phyloP scores from a whole-genome alignment of 2,329 filamentous ascomycete species.

The Colletotrichum sp. region DNA sequence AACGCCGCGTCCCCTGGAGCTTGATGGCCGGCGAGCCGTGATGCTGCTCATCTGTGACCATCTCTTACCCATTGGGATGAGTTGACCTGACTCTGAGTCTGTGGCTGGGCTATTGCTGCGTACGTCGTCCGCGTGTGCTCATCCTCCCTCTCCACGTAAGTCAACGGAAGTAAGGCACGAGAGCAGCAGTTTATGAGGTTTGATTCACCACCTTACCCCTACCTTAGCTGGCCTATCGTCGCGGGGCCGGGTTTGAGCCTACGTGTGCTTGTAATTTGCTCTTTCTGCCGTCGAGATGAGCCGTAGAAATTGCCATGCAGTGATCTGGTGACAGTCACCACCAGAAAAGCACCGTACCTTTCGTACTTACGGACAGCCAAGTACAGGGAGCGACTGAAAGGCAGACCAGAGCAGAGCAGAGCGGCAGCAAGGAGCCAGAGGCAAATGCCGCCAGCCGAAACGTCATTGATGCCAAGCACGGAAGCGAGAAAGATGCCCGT shows the following conservation, averaged over 20 bases:
- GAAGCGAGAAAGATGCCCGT: constrained; percentile 21
- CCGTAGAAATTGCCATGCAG: neutral
- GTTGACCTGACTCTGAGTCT: neutral
- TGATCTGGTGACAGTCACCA: neutral
- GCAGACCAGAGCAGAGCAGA: neutral
- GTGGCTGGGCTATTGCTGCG: neutral
- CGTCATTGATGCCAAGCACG: constrained; percentile 21
- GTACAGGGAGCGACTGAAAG: neutral
- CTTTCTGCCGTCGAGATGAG: neutral
- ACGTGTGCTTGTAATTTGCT: neutral
- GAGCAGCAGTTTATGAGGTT: neutral
- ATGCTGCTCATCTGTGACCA: neutral
- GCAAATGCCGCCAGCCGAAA: constrained; percentile 19
- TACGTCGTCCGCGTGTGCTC: neutral
- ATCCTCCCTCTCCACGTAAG: neutral
- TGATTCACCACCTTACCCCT: constrained; percentile 1
- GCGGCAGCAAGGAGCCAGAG: neutral
- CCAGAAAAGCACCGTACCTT: neutral
- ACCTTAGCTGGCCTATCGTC: neutral
- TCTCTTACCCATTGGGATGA: neutral
- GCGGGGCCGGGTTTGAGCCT: neutral
- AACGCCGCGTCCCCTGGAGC: neutral
- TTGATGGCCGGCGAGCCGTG: neutral
- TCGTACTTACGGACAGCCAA: neutral
- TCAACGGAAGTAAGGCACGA: neutral